Evolutionary conservation across 1,139 yeast species (phyloP), one percentile per base, ranked within the genome.

Genomic region (Arxiozyma bovina): DNA sequence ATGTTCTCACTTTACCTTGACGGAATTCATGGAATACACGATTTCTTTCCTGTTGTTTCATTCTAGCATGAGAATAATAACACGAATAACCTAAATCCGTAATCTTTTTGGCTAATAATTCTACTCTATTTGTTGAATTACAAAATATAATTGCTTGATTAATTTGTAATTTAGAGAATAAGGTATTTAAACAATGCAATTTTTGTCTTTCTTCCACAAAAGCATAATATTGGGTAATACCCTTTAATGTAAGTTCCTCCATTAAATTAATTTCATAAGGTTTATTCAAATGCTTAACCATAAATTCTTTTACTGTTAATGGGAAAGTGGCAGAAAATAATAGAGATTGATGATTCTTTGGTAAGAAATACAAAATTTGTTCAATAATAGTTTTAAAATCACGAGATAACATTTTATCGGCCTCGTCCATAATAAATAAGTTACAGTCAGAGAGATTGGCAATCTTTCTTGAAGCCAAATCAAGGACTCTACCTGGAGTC

Each of bases 21-120:
- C 99, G 87, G 73, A 93, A 94, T 71, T 93, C 99, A 70, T 93
- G 99, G 80, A 93, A 94, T 15, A 93, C 99, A 71, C 91, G 88
- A 76, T 93, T 94, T 79, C 99, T 87, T 55, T 95, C 96, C 59
- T 86, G 86, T 75, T 94, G 99, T 43, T 96, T 93, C 99, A 93
- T 94, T 71, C 85, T 87, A 12, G 99, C 98, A 71, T 93, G 99
- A 27, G 96, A 88, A 71, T 89, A 94, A 74, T 86, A 93, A 77
- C 99, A 93, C 6, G 99, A 93, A 71, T 86, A 93, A 54, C 97
- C 98, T 59, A 94, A 79, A 69, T 93, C 99, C 40, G 98, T 91
- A 67, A 93, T 93, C 70, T 93, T 93, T 69, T 90, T 89, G 55
- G 99, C 97, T 64, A 93, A 79, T 60, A 93, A 79, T 74, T 93